These are phyloP conservation scores for Cryptosporidium viatorum DNA, from an alignment of 169 alveolate genomes.

Conservation along the genomic window DNA sequence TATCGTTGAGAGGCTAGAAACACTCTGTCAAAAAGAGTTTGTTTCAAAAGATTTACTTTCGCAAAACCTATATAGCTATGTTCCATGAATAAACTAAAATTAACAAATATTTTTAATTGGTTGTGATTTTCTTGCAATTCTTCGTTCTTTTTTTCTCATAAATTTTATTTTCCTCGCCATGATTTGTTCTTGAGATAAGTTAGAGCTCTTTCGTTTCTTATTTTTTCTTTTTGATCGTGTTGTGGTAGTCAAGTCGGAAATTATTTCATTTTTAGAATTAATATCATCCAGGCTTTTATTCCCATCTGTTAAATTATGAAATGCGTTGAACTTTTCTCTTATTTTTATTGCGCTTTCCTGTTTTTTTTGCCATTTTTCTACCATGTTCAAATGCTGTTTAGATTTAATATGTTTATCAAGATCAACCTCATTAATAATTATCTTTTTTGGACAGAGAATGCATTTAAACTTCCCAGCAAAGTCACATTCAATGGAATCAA, in stretches of 20 bases:
- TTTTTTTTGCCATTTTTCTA: conserved; percentile 28
- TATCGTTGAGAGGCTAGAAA: conserved; percentile 14
- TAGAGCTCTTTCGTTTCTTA: neutral
- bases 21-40: conserved; percentile 50
- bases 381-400: conserved; percentile 24
- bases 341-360: conserved; percentile 18
- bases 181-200: conserved; percentile 25
- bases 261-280: neutral
- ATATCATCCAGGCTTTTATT: neutral
- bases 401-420: conserved; percentile 78
- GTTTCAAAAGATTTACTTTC: conserved; percentile 42
- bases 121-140: neutral
- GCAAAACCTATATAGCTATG: conserved; percentile 23
- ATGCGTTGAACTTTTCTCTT: conserved; percentile 27
- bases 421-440: conserved; percentile 77
- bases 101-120: neutral
- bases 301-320: conserved; percentile 8
- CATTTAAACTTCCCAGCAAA: conserved; percentile 79
- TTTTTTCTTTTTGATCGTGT: neutral
- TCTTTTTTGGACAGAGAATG: conserved; percentile 76
- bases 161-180: conserved; percentile 1
- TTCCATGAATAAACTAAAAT: conserved; percentile 18
- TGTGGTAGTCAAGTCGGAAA: neutral
- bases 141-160: conserved; percentile 42
- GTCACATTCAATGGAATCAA: neutral